Base-by-base conservation (phyloP, 2,329 filamentous ascomycete genomes). In the Nigrospora osmanthi region DNA sequence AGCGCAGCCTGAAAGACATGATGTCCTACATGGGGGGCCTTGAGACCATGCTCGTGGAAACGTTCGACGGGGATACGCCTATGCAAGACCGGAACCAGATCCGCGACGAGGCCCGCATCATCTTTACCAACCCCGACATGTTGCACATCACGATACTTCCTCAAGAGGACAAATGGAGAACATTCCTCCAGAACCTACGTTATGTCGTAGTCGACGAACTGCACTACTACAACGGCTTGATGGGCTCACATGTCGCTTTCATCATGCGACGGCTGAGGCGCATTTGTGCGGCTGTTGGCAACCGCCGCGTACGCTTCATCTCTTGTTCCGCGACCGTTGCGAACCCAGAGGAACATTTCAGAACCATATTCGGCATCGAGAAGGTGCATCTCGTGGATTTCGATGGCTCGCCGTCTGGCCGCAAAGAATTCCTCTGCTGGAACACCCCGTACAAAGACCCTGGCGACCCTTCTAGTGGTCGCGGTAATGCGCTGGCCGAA, bases 111-210 rank as follows among this genome's bases (percentile, higher is more conserved):
- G 93, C 86, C 1, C 78, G 89, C 19, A 89, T 97, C 50, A 91
- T 98, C 42, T 96, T 98, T 58, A 98, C 93, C 0, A 98, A 98
- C 55, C 93, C 93, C 0, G 93, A 98, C 58, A 98, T 97, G 90
- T 74, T 98, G 33, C 93, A 98, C 54, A 80, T 96, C 32, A 94
- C 89, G 0, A 94, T 98, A 23, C 66, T 98, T 4, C 91, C 93
- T 0, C 87, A 96, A 57, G 93, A 98, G 66, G 85, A 89, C 50
- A 78, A 78, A 30, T 98, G 93, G 93, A 78, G 90, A 39, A 80
- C 78, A 0, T 97, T 95, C 54, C 64, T 98, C n/a, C 80, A 88
- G 61, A 89, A 95, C 52, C 68, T 98, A 13, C 87, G 84, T 52
- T 96, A 87, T 58, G 90, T 98, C 1, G 93, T 98, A 69, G 84